These are phyloP conservation scores for Rhodomyrtus psidioides DNA, from an alignment of 441 rosid species.

Conservation along the genomic window DNA sequence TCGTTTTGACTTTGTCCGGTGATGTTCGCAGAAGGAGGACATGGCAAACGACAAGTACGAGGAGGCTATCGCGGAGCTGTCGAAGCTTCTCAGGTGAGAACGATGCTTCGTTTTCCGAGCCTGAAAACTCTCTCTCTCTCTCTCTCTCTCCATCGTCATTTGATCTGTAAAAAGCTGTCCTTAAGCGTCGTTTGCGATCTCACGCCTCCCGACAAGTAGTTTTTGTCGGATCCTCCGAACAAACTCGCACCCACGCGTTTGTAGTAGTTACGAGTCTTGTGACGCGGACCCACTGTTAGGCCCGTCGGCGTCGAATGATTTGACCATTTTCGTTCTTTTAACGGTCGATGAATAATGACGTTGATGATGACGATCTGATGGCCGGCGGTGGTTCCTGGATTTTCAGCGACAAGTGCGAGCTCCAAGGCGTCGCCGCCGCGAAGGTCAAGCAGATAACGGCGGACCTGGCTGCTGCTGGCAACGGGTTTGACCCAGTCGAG, in stretches of 20 bases:
- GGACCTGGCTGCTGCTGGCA: constrained; percentile 44
- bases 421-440: constrained; percentile 63
- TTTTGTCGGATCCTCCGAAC: neutral
- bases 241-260: neutral
- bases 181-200: neutral
- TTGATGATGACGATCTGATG: neutral
- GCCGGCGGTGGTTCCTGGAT: neutral
- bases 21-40: constrained; percentile 27
- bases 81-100: constrained; percentile 66
- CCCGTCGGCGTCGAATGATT: neutral
- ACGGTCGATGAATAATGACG: neutral
- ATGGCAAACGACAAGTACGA: constrained; percentile 62
- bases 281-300: neutral
- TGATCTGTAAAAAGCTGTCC: neutral
- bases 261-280: neutral
- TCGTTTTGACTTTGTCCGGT: neutral
- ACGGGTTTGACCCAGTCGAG: constrained; percentile 33
- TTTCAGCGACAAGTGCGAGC: constrained; percentile 43
- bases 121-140: neutral
- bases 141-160: neutral
- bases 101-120: neutral
- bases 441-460: constrained; percentile 71
- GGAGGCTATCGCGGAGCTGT: constrained; percentile 63
- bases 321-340: neutral
- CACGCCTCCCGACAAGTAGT: neutral